Evolutionary conservation across 2,329 filamentous ascomycete species (phyloP), one percentile per base, ranked within the genome.

Genomic region (Coniochaeta sp.): DNA sequence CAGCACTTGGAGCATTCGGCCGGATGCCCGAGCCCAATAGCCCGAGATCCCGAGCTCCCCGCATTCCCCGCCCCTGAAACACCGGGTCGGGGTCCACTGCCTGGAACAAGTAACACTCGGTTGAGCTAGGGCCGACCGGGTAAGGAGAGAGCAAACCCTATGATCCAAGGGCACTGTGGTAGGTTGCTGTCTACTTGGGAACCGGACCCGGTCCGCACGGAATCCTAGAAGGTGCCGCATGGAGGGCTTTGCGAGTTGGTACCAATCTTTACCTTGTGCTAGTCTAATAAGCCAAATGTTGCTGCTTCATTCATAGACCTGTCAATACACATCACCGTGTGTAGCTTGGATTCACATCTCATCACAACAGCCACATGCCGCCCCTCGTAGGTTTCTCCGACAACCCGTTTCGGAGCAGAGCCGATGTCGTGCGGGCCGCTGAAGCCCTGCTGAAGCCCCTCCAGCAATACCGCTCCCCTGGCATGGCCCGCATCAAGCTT

Each of bases 401-500:
- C 55, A 70, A 70, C 59, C 56, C 63, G 3, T 67, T 70, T 33
- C 43, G 59, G 11, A 62, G 62, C 8, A 62, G 65, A 4, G 50
- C 33, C 4, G 68, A 70, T 62, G 50, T 69, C 6, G 38, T 67
- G n/a, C 57, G 52, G 2, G 68, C 67, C 17, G 61, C 61, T 6
- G 58, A 40, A 3, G 63, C 67, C 4, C 58, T 69, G 9, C 52
- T 68, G n/a, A 36, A 36, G 14, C 59, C 59, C 8, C 38, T 60
- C 5, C 34, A 36, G 34, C 34, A 26, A 22, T 66, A 70, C 61
- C 64, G 61, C 55, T 69, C 67, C 14, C 55, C 62, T n/a, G 54
- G 36, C n/a, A 62, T 63, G 1, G 68, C 68, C 14, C 63, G 68
- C 36, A 65, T 70, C 28, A 65, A 63, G 40, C 50, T 71, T 19